Base-by-base conservation (phyloP, 2,329 filamentous ascomycete species). In the Tolypocladium amazonense region DNA sequence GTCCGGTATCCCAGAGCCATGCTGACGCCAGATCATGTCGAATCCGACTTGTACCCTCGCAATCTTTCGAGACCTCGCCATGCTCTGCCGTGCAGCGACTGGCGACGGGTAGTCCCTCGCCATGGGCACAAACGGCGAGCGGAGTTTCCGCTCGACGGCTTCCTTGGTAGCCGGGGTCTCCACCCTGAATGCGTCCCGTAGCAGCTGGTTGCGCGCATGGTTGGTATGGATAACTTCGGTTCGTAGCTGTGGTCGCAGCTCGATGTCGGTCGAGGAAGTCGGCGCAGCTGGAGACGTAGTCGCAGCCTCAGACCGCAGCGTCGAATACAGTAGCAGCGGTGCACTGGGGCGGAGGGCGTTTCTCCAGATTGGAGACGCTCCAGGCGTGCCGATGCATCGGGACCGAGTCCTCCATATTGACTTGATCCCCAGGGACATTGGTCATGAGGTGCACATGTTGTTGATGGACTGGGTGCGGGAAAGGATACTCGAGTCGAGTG, bases 341-440 rank as follows among this genome's bases (percentile, higher is more conserved):
- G 54, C 33, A 27, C 60, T 61, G 52, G 59, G 64, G 62, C 62
- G 64, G 54, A 63, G 59, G 59, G 56, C 58, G 56, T 57, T 61
- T 62, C 62, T 66, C 62, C 64, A 63, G 58, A 64, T 62, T 38
- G 61, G 64, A 59, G 61, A 60, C 60, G 58, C 60, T 59, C 64
- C 65, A 62, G 65, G 58, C 59, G 66, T 62, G 65, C 66, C 66
- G 63, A 66, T 67, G 65, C 65, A 68, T 64, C 68, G 72, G 64
- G 69, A 68, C 69, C 71, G 70, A 68, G 71, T 72, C 72, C 76
- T 75, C 75, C 75, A 76, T 70, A 71, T 62, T 68, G 72, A 71
- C 65, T 71, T 73, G 73, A 76, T 73, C 72, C 76, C 75, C 70
- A 76, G 71, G 70, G 72, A 76, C 77, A 79, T 79, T 73, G 67